Evolutionary conservation across 108 stramenopile species (phyloP).

Genomic region (Nitzschia sp.): DNA sequence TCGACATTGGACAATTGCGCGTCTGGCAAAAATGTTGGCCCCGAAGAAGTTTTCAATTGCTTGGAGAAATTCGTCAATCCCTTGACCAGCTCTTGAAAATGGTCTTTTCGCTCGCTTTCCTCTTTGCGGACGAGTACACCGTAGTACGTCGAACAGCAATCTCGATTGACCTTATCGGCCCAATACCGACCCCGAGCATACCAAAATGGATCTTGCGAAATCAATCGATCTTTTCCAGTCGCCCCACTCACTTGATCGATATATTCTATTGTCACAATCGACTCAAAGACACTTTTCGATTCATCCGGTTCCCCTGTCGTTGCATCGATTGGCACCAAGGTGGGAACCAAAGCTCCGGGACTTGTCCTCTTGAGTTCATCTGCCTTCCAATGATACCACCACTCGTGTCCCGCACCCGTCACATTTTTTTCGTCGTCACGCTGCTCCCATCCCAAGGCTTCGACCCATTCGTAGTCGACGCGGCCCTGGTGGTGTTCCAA

Average conservation of each 20-base stretch:
- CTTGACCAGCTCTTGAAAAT: conserved; percentile 58
- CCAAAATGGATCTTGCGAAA: conserved; percentile 68
- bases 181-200: conserved; percentile 70
- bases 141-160: conserved; percentile 83
- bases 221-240: conserved; percentile 51
- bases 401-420: conserved; percentile 76
- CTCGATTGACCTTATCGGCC: conserved; percentile 81
- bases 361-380: conserved; percentile 68
- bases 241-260: conserved; percentile 67
- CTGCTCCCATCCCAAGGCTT: conserved; percentile 85
- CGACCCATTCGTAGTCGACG: conserved; percentile 84
- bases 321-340: conserved; percentile 60
- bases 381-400: conserved; percentile 90
- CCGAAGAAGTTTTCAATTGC: conserved; percentile 57
- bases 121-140: conserved; percentile 74
- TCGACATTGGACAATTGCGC: conserved; percentile 66
- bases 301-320: conserved; percentile 42
- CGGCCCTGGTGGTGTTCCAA: conserved; percentile 73
- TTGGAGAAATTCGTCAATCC: conserved; percentile 62
- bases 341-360: conserved; percentile 78
- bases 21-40: conserved; percentile 55
- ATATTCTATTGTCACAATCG: conserved; percentile 71
- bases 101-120: conserved; percentile 57
- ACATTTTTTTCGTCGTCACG: conserved; percentile 65
- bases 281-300: conserved; percentile 64